A percentile compares a stretch with the other conserved stretches of the same genome.
Conservation (phyloP, 768 basidiomycete genomes). For the Cyathus striatus region DNA sequence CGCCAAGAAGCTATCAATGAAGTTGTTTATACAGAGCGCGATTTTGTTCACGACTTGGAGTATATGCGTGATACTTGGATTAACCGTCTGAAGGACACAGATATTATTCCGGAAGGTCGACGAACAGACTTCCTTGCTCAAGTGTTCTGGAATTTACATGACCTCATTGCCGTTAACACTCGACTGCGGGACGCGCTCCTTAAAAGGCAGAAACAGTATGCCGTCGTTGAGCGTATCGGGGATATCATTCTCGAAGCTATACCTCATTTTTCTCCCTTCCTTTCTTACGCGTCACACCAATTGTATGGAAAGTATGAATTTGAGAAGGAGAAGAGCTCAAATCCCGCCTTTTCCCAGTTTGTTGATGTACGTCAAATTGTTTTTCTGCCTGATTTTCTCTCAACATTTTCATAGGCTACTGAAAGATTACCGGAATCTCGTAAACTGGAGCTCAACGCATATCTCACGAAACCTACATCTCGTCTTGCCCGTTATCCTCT, state of each 20-base stretch:
- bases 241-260: slow-evolving; percentile 87
- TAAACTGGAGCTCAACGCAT: slow-evolving; percentile 95
- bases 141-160: slow-evolving; percentile 97
- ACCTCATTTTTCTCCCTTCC: slow-evolving; percentile 88
- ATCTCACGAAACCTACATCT: slow-evolving; percentile 97
- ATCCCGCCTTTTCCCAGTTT: slow-evolving; percentile 89
- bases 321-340: slow-evolving; percentile 95
- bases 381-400: not conserved
- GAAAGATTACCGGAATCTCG: slow-evolving; percentile 93
- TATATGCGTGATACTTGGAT: slow-evolving; percentile 98
- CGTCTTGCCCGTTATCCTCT: slow-evolving; percentile 96
- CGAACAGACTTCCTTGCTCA: slow-evolving; percentile 85
- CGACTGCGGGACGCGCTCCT: slow-evolving; percentile 89
- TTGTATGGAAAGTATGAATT: slow-evolving; percentile 98
- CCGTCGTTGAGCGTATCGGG: slow-evolving; percentile 87
- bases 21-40: slow-evolving; percentile 89
- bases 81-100: slow-evolving; percentile 68
- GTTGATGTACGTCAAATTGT: slow-evolving; percentile 68
- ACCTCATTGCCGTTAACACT: slow-evolving; percentile 89
- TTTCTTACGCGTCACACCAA: slow-evolving; percentile 94
- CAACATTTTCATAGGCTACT: slow-evolving; percentile 42
- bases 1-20: slow-evolving; percentile 99
- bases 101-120: slow-evolving; percentile 72
- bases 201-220: slow-evolving; percentile 92
- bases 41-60: slow-evolving; percentile 97